These are phyloP conservation scores for Paxillus involutus DNA, from an alignment of 768 basidiomycete species.

Conservation along the genomic window DNA sequence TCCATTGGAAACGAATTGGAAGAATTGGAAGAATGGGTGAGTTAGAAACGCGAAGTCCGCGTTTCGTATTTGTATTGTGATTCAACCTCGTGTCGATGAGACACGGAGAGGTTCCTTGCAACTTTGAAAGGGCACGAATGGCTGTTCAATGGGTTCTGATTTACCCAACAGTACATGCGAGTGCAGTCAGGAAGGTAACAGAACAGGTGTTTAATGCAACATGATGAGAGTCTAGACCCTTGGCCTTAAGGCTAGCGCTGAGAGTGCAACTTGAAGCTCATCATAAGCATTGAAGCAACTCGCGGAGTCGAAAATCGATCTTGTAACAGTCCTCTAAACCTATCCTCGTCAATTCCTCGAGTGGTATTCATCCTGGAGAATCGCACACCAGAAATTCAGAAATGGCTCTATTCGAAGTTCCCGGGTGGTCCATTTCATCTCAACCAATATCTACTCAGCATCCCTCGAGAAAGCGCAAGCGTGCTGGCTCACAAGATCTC, in stretches of 20 bases:
- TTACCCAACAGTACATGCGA: no score
- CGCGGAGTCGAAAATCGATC: no score
- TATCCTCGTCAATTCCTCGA: background rate
- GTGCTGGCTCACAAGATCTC: constrained; percentile 43
- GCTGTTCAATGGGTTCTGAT: no score
- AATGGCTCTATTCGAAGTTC: constrained; percentile 62
- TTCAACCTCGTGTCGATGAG: background rate
- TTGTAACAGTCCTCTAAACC: background rate
- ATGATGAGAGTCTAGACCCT: no score
- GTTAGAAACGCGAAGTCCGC: constrained; percentile 20
- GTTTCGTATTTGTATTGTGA: background rate
- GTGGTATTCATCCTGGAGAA: background rate
- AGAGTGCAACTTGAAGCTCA: no score
- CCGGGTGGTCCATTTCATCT: constrained; percentile 63
- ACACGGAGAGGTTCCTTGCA: background rate
- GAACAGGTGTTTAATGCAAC: no score
- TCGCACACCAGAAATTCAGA: background rate
- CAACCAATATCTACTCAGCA: constrained; percentile 37
- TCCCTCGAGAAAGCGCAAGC: constrained; percentile 49
- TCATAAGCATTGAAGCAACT: no score
- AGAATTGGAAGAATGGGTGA: background rate
- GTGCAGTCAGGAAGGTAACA: no score
- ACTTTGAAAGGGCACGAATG: background rate
- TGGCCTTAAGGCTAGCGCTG: no score
- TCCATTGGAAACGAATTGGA: background rate